Conservation (phyloP, 345 rosid species). For the Rhizophora apiculata region DNA sequence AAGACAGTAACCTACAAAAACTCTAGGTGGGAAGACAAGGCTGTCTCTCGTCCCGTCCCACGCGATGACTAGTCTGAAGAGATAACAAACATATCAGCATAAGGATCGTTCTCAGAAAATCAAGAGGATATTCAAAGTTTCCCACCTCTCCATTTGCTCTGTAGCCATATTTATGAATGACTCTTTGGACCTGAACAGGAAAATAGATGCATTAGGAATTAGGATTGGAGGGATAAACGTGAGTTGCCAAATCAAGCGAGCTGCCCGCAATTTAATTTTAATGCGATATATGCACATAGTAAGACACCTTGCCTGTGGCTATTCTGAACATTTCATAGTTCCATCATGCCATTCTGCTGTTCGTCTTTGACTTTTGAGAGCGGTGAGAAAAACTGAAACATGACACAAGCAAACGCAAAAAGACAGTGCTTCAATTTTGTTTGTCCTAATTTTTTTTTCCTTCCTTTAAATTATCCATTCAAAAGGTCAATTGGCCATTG, state of each 20-base stretch:
- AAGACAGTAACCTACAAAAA: constrained; percentile 10
- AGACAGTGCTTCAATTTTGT: not conserved
- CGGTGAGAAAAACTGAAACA: constrained; percentile 74
- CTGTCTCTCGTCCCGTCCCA: constrained; percentile 40
- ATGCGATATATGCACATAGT: not conserved
- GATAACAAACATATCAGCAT: not conserved
- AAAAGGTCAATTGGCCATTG: not conserved
- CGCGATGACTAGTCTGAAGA: constrained; percentile 50
- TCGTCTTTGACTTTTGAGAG: constrained; percentile 82
- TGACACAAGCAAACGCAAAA: constrained; percentile 8
- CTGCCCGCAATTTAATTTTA: no score
- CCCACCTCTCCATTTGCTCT: constrained; percentile 85
- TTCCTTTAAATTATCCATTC: not conserved
- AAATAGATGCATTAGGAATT: constrained; percentile 3
- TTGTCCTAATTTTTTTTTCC: not conserved
- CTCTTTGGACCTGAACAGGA: constrained; percentile 66
- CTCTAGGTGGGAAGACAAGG: constrained; percentile 55
- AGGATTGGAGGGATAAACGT: not conserved
- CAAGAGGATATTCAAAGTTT: not conserved
- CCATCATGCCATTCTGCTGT: constrained; percentile 54
- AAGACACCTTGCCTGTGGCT: constrained; percentile 41
- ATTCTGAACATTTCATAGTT: constrained; percentile 35
- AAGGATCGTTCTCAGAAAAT: not conserved
- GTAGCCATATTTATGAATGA: constrained; percentile 81
- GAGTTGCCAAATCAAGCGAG: not conserved